Percentiles rank a stretch among this genome's conserved stretches.
phyloP scores from a whole-genome alignment of 1,284 basidiomycete species.

The Tilletia caries region DNA sequence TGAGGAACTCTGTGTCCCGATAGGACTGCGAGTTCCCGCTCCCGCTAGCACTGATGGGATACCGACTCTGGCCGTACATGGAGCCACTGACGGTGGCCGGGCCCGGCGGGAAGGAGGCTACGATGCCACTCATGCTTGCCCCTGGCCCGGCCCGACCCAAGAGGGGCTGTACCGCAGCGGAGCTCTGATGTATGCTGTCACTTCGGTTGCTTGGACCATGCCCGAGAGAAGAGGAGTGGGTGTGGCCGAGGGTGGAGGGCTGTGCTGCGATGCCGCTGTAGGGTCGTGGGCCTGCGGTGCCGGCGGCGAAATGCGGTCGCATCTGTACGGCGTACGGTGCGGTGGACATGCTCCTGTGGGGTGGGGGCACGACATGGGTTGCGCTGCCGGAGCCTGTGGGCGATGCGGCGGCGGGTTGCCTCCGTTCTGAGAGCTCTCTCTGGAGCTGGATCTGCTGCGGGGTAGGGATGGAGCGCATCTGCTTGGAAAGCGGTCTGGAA shows the following conservation, averaged over 20 bases:
- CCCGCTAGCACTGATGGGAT: background rate
- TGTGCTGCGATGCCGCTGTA: background rate
- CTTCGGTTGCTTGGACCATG: slow-evolving; percentile 1
- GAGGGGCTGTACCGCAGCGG: background rate
- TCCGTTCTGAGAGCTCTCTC: slow-evolving; percentile 2
- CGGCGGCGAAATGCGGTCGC: background rate
- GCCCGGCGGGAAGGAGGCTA: background rate
- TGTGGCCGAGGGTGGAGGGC: background rate
- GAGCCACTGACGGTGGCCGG: slow-evolving; percentile 9
- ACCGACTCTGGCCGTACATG: background rate
- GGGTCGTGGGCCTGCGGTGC: background rate
- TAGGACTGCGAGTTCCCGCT: background rate
- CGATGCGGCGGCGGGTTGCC: background rate
- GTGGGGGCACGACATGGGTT: background rate
- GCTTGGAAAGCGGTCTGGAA: background rate
- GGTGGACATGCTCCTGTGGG: background rate
- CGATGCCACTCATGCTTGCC: slow-evolving; percentile 11
- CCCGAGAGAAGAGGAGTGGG: slow-evolving; percentile 1
- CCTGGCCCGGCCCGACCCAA: background rate
- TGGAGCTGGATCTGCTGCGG: background rate
- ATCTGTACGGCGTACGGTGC: slow-evolving; percentile 9
- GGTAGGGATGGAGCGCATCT: background rate
- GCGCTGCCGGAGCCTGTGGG: background rate
- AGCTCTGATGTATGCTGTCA: background rate
- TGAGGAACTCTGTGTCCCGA: background rate